phyloP scores from a whole-genome alignment of 106 monocot species.

The Phalaenopsis equestris region DNA sequence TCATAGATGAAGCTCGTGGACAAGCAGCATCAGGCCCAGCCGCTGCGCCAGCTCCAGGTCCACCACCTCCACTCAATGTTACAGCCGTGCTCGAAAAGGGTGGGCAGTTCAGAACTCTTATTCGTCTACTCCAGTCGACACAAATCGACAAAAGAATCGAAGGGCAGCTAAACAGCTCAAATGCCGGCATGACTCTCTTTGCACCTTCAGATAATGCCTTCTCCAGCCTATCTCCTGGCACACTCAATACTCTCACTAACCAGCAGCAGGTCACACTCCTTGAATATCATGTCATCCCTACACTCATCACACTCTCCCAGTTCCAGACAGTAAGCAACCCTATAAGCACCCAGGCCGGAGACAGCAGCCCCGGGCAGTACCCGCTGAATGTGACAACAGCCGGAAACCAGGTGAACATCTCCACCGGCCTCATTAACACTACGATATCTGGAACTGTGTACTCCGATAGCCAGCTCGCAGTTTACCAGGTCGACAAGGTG shows the following conservation, averaged over 20 bases:
- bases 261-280: constrained; percentile 40
- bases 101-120: constrained; percentile 39
- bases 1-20: neutral
- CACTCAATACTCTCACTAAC: constrained; percentile 32
- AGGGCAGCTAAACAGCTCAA: constrained; percentile 55
- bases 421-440: constrained; percentile 41
- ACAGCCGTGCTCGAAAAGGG: constrained; percentile 31
- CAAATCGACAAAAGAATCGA: constrained; percentile 38
- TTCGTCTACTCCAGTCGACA: constrained; percentile 39
- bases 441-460: constrained; percentile 33
- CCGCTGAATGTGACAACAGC: constrained; percentile 53
- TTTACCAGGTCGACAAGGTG: constrained; percentile 55
- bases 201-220: constrained; percentile 83
- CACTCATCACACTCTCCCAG: constrained; percentile 20
- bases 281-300: constrained; percentile 51
- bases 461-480: constrained; percentile 37
- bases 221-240: constrained; percentile 46
- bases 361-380: constrained; percentile 34
- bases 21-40: neutral
- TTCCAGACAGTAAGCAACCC: constrained; percentile 64
- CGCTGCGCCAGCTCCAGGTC: neutral
- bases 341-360: constrained; percentile 67
- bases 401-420: constrained; percentile 44
- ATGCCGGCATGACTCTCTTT: constrained; percentile 46
- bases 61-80: neutral